Evolutionary conservation across 2,329 filamentous ascomycete species (phyloP).

Genomic region (Penicillium brevicompactum): DNA sequence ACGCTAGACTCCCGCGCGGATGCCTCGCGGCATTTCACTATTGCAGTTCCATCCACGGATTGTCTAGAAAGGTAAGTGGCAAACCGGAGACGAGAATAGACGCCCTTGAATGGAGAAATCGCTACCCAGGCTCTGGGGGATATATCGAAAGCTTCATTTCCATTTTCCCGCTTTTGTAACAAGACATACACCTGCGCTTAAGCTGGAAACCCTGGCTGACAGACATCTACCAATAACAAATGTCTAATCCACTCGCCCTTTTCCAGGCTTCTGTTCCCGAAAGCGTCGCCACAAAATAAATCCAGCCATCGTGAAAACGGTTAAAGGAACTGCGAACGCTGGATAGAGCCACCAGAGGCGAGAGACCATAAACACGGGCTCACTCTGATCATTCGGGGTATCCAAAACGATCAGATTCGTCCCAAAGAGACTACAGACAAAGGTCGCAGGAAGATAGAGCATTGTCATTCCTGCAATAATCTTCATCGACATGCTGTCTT

Average conservation of each 20-base stretch:
- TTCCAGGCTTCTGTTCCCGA: neutral
- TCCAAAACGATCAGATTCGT: slow-evolving; percentile 21
- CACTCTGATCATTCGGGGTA: slow-evolving; percentile 8
- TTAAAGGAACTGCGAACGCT: slow-evolving; percentile 19
- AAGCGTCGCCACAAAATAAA: neutral
- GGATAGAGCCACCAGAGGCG: slow-evolving; percentile 21
- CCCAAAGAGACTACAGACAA: slow-evolving; percentile 26
- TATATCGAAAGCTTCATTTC: too few species aligned
- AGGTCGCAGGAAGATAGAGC: slow-evolving; percentile 25
- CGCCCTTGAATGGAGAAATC: too few species aligned
- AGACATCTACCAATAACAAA: too few species aligned
- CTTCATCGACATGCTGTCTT: slow-evolving; percentile 28
- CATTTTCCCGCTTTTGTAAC: too few species aligned
- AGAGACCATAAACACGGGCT: slow-evolving; percentile 17
- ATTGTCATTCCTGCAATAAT: slow-evolving; percentile 26
- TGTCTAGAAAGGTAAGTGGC: too few species aligned
- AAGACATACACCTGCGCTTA: too few species aligned
- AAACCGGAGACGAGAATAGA: too few species aligned
- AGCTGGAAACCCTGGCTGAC: too few species aligned
- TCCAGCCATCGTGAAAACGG: slow-evolving; percentile 13
- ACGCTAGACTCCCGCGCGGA: too few species aligned
- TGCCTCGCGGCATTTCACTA: too few species aligned
- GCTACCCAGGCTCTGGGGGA: too few species aligned
- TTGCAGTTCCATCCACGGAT: too few species aligned
- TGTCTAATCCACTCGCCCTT: neutral